Conservation (phyloP, 2,329 filamentous ascomycete genomes). For the Fusarium setosum region DNA sequence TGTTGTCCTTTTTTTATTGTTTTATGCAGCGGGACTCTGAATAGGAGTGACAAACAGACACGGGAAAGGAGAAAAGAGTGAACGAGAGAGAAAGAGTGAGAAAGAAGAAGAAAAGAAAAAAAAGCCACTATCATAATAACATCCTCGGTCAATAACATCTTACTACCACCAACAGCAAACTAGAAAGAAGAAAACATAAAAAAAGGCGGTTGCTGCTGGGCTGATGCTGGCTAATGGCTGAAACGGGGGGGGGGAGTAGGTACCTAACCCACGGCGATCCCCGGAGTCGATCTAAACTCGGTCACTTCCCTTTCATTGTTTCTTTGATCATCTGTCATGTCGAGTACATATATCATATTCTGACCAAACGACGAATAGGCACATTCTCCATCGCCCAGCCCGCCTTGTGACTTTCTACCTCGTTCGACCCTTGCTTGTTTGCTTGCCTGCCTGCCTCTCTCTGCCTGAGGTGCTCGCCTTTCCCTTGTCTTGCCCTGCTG, state of each 20-base stretch:
- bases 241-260: no score
- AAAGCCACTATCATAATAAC: no score
- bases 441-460: background rate
- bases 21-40: no score
- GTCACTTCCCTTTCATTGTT: no score
- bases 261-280: conserved; percentile 26
- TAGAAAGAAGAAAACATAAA: conserved; percentile 1
- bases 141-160: conserved; percentile 1
- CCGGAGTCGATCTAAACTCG: conserved; percentile 26
- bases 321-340: conserved; percentile 35
- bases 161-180: background rate
- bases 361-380: no score
- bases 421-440: conserved; percentile 2
- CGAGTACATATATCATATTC: conserved; percentile 19
- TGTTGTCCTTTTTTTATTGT: background rate
- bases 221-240: conserved; percentile 13
- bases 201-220: background rate
- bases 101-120: no score
- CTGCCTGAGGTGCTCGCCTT: no score
- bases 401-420: background rate
- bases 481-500: background rate
- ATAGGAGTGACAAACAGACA: no score
- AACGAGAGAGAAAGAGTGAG: no score
- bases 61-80: no score
- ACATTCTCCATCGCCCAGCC: no score